Evolutionary conservation across 2,329 filamentous ascomycete species (phyloP), one percentile per base, ranked within the genome.

Genomic region (Pyrenophora teres): DNA sequence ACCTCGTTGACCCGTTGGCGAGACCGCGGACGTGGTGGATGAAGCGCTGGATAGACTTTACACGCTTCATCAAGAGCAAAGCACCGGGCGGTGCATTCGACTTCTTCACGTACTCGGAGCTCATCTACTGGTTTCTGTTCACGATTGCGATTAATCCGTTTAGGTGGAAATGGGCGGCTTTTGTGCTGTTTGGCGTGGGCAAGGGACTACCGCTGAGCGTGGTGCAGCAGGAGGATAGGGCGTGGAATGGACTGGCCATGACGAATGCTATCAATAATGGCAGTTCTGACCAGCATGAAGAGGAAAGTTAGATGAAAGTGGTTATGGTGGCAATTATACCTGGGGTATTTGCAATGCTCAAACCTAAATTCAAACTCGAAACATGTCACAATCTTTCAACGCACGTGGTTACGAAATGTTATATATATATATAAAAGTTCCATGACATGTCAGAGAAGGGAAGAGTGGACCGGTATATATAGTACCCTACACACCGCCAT

Each of bases 41-140:
- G 89, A 82, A 88, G 74, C 80, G 85, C 19, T 95, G 91, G 90
- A 92, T 96, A 63, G 88, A 92, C 67, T 89, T 93, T 81, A 95
- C 90, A 1, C 81, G 84, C 25, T 71, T 85, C 3, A 77, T 95
- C 53, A 95, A 95, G 74, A 72, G 74, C 2, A 79, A 80, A 9
- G 85, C 87, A 2, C 90, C 90, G 0, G 68, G 78, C 0, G 86
- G 83, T 0, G 89, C 90, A 0, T 93, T 95, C 64, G 90, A 95
- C 69, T 95, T 95, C 76, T 94, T 95, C 70, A 95, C 91, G 0
- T 95, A 95, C 64, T 81, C 88, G 0, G 91, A 96, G 73, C 76
- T 95, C 43, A 68, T 94, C 4, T 95, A 89, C 79, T 95, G 90
- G 91, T 94, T 93, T 60, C 70, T 85, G 5, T 95, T 94, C 66